Percentiles rank a stretch among this genome's conserved stretches.
Conservation (phyloP, 371 early-diverging fungal species). For the Mucor plumbeus region DNA sequence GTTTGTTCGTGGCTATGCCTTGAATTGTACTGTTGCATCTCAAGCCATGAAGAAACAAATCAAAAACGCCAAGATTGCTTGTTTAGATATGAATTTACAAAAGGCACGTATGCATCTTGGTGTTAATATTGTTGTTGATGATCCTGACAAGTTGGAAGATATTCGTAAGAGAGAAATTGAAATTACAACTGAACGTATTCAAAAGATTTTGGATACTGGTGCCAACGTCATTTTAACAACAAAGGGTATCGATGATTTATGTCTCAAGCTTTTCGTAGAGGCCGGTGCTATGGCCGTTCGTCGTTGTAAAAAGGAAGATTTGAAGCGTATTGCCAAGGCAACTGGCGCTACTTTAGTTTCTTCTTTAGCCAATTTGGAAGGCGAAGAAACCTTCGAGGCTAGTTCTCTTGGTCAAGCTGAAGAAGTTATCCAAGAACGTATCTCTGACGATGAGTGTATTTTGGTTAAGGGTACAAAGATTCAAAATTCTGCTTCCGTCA, state of each 20-base stretch:
- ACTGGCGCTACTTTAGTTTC: slow-evolving; percentile 96
- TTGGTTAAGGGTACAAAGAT: slow-evolving; percentile 95
- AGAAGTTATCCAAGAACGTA: slow-evolving; percentile 95
- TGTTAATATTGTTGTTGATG: slow-evolving; percentile 97
- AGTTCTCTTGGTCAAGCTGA: slow-evolving; percentile 94
- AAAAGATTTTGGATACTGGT: slow-evolving; percentile 96
- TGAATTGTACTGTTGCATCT: slow-evolving; percentile 98
- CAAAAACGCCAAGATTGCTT: slow-evolving; percentile 96
- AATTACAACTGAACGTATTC: slow-evolving; percentile 95
- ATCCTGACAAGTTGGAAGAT: slow-evolving; percentile 98
- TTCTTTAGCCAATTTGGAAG: slow-evolving; percentile 98
- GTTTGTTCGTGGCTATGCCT: slow-evolving; percentile 96
- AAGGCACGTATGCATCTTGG: slow-evolving; percentile 99
- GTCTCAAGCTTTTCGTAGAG: slow-evolving; percentile 98
- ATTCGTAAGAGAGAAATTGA: slow-evolving; percentile 97
- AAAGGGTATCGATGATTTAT: slow-evolving; percentile 99
- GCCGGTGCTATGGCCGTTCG: slow-evolving; percentile 93
- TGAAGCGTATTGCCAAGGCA: slow-evolving; percentile 97
- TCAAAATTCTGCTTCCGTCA: slow-evolving; percentile 90
- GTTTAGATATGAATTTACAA: slow-evolving; percentile 99
- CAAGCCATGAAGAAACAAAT: slow-evolving; percentile 96
- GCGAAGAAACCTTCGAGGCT: slow-evolving; percentile 96
- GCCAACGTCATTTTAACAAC: slow-evolving; percentile 99
- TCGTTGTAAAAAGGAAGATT: slow-evolving; percentile 97
- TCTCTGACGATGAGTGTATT: slow-evolving; percentile 98